Evolutionary conservation across 371 early-diverging fungal genomes (phyloP).

Genomic region (Dipsacomyces acuminosporus): DNA sequence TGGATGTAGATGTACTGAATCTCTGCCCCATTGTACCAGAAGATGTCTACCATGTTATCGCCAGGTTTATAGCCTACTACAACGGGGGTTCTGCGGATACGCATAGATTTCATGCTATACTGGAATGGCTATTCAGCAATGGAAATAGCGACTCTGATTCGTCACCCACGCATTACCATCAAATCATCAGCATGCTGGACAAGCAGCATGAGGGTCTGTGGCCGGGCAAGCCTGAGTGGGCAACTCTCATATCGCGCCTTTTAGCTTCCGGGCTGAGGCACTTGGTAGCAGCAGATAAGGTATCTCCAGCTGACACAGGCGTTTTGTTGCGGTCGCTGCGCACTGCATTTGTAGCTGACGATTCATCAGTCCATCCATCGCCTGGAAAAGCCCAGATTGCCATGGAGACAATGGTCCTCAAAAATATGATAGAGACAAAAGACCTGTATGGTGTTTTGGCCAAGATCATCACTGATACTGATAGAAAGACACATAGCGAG

Average conservation of each 20-base stretch:
- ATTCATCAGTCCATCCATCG: no score
- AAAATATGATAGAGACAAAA: constrained; percentile 9
- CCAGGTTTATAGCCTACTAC: constrained; percentile 23
- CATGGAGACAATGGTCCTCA: constrained; percentile 3
- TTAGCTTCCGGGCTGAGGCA: constrained; percentile 1
- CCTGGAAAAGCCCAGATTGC: not conserved
- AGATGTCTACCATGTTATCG: constrained; percentile 3
- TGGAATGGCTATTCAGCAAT: constrained; percentile 15
- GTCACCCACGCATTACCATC: not conserved
- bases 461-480: constrained; percentile 3
- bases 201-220: not conserved
- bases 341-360: not conserved
- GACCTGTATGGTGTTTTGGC: constrained; percentile 23
- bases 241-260: constrained; percentile 7
- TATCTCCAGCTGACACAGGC: not conserved
- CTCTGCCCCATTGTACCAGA: not conserved
- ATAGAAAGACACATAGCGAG: not conserved
- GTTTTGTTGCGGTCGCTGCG: constrained; percentile 2
- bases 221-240: constrained; percentile 8
- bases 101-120: constrained; percentile 7
- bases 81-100: constrained; percentile 11
- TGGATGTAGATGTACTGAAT: constrained; percentile 32
- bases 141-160: no score
- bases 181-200: not conserved
- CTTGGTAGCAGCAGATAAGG: no score